Evolutionary conservation across 2,329 filamentous ascomycete species (phyloP), one percentile per base, ranked within the genome.

Genomic region (Xylaria hypoxylon): DNA sequence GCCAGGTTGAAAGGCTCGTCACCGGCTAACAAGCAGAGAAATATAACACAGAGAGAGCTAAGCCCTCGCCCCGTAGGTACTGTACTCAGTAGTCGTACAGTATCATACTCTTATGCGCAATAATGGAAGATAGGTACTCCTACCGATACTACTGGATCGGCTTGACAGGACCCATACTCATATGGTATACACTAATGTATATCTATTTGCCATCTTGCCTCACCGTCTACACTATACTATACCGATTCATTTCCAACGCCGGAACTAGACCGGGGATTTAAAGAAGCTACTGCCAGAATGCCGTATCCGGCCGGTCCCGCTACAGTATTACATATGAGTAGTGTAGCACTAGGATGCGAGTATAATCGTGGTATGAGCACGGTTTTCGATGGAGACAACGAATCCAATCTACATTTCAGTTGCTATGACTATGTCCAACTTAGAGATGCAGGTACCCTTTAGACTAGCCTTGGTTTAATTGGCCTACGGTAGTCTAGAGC

Each of bases 261-360:
- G 42, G 24, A 53, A 38, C 35, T 45, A 42, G 56, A 51, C 42
- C 33, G 22, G 13, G 35, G 33, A 52, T 42, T 26, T 38, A 6
- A 42, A 63, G 24, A 59, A 50, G 40, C 57, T 48, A 33, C 19
- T 17, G 17, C 28, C 44, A n/a, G 47, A 40, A 42, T 11, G 28
- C 51, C 22, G 15, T 42, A 13, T 7, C 58, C 51, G 52, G 58
- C 50, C 63, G 58, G 58, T 58, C 19, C 59, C 53, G 53, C 33
- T 62, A 65, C 52, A 44, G 24, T 13, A 44, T 45, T 42, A 38
- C 53, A 38, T 45, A 7, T 26, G 15, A 31, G 15, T 31, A 42
- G 35, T n/a, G 31, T 19, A 24, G 31, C 15, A 35, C 22, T 22
- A 47, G 15, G 8, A 33, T 33, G 31, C 31, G 31, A 33, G 13